Conservation (phyloP, 2,329 filamentous ascomycete genomes). For the Ophiostoma piceae region DNA sequence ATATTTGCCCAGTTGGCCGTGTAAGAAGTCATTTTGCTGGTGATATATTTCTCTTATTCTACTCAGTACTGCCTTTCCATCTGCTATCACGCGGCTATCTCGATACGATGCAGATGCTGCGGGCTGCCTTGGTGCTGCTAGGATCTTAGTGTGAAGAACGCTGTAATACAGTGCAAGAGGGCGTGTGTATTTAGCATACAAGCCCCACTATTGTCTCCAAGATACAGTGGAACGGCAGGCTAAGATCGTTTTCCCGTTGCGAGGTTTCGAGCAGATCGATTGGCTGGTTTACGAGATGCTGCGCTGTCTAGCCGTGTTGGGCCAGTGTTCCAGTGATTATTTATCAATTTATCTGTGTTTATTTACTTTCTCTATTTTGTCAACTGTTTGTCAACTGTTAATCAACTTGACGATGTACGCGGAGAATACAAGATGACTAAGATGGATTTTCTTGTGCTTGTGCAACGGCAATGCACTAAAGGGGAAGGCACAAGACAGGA, state of each 20-base stretch:
- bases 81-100: background rate
- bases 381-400: background rate
- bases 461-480: no score
- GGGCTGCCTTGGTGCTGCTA: background rate
- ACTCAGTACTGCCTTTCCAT: no score
- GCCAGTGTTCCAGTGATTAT: background rate
- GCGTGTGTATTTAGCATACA: background rate
- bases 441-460: background rate
- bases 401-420: background rate
- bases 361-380: background rate
- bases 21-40: background rate
- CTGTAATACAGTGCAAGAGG: background rate
- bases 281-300: slow-evolving; percentile 20
- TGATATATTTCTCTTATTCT: no score
- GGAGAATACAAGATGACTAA: slow-evolving; percentile 1
- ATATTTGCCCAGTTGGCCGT: slow-evolving; percentile 5
- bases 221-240: slow-evolving; percentile 8
- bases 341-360: background rate
- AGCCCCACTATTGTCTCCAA: background rate
- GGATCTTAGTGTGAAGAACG: background rate
- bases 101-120: background rate
- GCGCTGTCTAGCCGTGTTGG: background rate
- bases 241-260: slow-evolving; percentile 7
- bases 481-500: background rate
- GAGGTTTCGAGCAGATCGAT: slow-evolving; percentile 13